phyloP scores from a whole-genome alignment of 176 grass and related monocot genomes.

The Eleusine indica region DNA sequence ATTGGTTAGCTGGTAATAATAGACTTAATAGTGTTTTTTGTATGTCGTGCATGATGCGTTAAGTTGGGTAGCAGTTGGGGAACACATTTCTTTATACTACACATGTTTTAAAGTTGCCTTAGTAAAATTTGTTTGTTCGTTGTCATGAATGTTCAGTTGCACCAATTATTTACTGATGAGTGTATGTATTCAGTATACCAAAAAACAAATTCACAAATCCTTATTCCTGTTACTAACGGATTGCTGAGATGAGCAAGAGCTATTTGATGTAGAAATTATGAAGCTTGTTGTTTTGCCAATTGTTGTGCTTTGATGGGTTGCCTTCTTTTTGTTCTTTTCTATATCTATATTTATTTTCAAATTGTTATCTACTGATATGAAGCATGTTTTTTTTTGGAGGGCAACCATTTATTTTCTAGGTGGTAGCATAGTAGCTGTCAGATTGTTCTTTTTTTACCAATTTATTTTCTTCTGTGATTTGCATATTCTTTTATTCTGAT shows the following conservation, averaged over 20 bases:
- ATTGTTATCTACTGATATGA: neutral
- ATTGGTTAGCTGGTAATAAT: neutral
- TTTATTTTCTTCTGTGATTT: neutral
- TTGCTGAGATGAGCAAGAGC: neutral
- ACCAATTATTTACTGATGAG: neutral
- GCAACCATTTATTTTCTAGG: neutral
- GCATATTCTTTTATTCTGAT: neutral
- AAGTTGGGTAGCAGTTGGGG: neutral
- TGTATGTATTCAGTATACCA: neutral
- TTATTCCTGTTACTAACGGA: neutral
- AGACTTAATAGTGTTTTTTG: neutral
- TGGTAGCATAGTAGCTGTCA: slow-evolving; percentile 2
- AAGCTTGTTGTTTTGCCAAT: neutral
- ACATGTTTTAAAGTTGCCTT: slow-evolving; percentile 9
- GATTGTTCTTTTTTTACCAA: neutral
- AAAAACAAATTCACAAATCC: neutral
- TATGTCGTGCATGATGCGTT: neutral
- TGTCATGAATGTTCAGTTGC: neutral
- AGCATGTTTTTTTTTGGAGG: neutral
- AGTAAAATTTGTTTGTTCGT: neutral
- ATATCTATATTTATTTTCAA: neutral
- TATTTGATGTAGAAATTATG: neutral
- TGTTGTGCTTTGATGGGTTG: neutral
- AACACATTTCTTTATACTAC: neutral
- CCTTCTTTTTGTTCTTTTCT: neutral